A percentile compares a stretch with the other conserved stretches of the same genome.
These are phyloP conservation scores for Fomitopsis serialis DNA, from an alignment of 768 basidiomycete species.

Conservation along the genomic window DNA sequence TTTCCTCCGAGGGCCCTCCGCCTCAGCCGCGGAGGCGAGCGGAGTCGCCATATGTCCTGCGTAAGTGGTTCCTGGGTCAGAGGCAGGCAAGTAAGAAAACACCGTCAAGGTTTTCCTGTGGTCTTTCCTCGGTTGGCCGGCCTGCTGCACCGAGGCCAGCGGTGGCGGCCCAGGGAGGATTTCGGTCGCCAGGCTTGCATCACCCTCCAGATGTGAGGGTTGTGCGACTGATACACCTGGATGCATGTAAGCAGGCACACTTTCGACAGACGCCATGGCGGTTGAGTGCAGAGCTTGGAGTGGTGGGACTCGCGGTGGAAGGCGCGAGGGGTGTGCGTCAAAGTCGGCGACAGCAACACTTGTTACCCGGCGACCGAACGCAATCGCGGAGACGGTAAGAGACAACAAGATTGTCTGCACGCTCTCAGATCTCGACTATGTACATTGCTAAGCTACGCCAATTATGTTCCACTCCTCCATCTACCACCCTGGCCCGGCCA, in stretches of 20 bases:
- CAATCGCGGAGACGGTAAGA: background rate
- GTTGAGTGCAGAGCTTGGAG: slow-evolving; percentile 12
- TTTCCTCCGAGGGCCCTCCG: slow-evolving; percentile 66
- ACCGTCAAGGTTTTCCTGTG: slow-evolving; percentile 66
- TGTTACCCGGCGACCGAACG: background rate
- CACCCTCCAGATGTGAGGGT: slow-evolving; percentile 78
- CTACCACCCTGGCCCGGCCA: no score
- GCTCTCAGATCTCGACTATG: background rate
- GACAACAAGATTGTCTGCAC: background rate
- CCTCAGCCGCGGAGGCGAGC: slow-evolving; percentile 42
- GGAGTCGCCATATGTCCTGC: slow-evolving; percentile 68
- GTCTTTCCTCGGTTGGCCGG: slow-evolving; percentile 59
- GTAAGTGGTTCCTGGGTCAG: slow-evolving; percentile 88
- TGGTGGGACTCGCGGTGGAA: background rate
- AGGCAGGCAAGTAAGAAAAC: slow-evolving; percentile 76
- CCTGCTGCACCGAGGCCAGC: slow-evolving; percentile 63
- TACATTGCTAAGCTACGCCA: slow-evolving; percentile 1
- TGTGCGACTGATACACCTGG: slow-evolving; percentile 70
- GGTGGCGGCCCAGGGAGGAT: slow-evolving; percentile 87
- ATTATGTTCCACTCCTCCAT: background rate
- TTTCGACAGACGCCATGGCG: slow-evolving; percentile 69
- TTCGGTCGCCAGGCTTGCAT: slow-evolving; percentile 80
- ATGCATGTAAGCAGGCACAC: slow-evolving; percentile 65
- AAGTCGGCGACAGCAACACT: background rate
- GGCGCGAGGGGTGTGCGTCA: slow-evolving; percentile 2